phyloP scores from a whole-genome alignment of 495 filamentous ascomycete genomes.

The Aspergillus ellipticus region DNA sequence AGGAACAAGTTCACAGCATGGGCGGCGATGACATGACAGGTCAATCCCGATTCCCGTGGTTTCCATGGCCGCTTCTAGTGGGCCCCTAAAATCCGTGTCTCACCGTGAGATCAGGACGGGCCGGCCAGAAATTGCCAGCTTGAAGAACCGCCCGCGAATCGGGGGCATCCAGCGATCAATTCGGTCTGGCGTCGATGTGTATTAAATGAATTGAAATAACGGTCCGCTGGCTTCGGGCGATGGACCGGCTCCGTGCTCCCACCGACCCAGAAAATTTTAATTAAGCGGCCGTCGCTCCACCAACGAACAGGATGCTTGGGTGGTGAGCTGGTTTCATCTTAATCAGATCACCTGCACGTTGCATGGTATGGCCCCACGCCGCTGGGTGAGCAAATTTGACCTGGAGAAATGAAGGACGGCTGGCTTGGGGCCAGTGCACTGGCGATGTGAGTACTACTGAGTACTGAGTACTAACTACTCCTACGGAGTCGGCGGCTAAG shows the following conservation, averaged over 20 bases:
- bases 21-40: neutral
- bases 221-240: neutral
- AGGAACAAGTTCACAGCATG: no score
- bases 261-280: constrained; percentile 1
- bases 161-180: neutral
- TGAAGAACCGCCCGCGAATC: neutral
- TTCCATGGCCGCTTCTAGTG: neutral
- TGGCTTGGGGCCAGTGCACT: constrained; percentile 2
- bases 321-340: constrained; percentile 1
- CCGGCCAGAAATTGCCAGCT: neutral
- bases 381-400: neutral
- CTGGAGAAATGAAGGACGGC: constrained; percentile 5
- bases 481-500: neutral
- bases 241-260: neutral
- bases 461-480: no score
- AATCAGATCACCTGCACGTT: neutral
- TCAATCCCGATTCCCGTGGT: neutral
- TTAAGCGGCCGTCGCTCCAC: constrained; percentile 1
- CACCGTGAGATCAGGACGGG: neutral
- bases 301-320: constrained; percentile 4
- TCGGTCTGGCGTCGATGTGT: neutral
- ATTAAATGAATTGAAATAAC: neutral
- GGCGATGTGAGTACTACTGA: neutral
- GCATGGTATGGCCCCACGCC: constrained; percentile 5
- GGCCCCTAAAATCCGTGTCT: neutral